These are phyloP conservation scores for Anastatica hierochuntica DNA, from an alignment of 345 rosid genomes.

Conservation along the genomic window DNA sequence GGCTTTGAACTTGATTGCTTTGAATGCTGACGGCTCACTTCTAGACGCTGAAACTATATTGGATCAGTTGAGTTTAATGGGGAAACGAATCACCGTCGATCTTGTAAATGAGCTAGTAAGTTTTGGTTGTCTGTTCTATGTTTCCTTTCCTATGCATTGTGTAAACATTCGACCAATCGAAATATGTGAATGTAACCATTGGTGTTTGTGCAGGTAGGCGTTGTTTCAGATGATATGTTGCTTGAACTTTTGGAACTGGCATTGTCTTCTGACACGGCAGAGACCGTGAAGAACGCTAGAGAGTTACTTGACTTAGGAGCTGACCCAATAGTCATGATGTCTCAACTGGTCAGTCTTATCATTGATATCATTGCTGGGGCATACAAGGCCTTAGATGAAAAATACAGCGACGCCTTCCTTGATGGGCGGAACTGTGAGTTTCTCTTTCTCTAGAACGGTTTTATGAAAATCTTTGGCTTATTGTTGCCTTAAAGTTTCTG, in stretches of 20 bases:
- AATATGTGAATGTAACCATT: conserved; percentile 8
- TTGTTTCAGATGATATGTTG: conserved; percentile 82
- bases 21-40: conserved; percentile 90
- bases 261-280: conserved; percentile 86
- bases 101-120: conserved; percentile 93
- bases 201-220: conserved; percentile 55
- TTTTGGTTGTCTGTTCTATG: conserved; percentile 15
- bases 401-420: conserved; percentile 36
- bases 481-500: too few species aligned
- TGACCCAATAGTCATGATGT: conserved; percentile 81
- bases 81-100: conserved; percentile 66
- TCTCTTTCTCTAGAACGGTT: background rate
- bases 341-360: conserved; percentile 86
- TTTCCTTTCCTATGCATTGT: conserved; percentile 4
- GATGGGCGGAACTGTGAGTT: conserved; percentile 68
- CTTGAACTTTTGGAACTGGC: conserved; percentile 88
- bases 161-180: background rate
- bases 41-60: conserved; percentile 93
- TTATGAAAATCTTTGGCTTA: too few species aligned
- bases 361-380: conserved; percentile 93
- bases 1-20: conserved; percentile 77
- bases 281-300: conserved; percentile 82
- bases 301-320: conserved; percentile 73
- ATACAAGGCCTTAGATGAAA: conserved; percentile 39
- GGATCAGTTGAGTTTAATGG: conserved; percentile 86